phyloP scores from a whole-genome alignment of 805 yeast species.

The Candida taoyuanica region DNA sequence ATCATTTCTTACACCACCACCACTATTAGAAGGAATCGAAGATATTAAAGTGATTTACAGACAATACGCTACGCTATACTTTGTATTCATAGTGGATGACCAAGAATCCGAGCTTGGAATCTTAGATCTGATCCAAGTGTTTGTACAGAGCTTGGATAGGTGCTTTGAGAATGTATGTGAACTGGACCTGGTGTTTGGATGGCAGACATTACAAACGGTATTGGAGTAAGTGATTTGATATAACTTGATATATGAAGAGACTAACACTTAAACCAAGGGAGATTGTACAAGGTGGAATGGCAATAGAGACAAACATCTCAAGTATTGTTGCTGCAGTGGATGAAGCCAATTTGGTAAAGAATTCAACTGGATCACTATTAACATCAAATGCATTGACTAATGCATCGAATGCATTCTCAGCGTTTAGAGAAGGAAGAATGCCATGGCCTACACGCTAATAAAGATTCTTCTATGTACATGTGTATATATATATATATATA shows the following conservation, averaged over 20 bases:
- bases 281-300: conserved; percentile 97
- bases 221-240: conserved; percentile 46
- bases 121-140: conserved; percentile 89
- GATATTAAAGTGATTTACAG: conserved; percentile 87
- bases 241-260: not conserved
- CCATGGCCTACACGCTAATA: too few species aligned
- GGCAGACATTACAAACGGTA: conserved; percentile 94
- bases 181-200: conserved; percentile 93
- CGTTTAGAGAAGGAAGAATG: conserved; percentile 26
- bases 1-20: conserved; percentile 87
- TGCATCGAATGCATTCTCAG: conserved; percentile 26
- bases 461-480: conserved; percentile 4
- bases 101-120: conserved; percentile 95
- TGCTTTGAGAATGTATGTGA: conserved; percentile 96
- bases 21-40: conserved; percentile 56
- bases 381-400: conserved; percentile 27
- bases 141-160: conserved; percentile 89
- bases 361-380: conserved; percentile 18
- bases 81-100: conserved; percentile 92
- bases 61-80: conserved; percentile 92
- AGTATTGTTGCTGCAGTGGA: conserved; percentile 81
- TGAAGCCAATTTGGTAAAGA: conserved; percentile 40
- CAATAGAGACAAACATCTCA: conserved; percentile 81
- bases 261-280: conserved; percentile 39
- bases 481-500: not conserved